A percentile compares a stretch with the other conserved stretches of the same genome.
These are phyloP conservation scores for Neoarthrinium moseri DNA, from an alignment of 2,329 filamentous ascomycete species.

Conservation along the genomic window DNA sequence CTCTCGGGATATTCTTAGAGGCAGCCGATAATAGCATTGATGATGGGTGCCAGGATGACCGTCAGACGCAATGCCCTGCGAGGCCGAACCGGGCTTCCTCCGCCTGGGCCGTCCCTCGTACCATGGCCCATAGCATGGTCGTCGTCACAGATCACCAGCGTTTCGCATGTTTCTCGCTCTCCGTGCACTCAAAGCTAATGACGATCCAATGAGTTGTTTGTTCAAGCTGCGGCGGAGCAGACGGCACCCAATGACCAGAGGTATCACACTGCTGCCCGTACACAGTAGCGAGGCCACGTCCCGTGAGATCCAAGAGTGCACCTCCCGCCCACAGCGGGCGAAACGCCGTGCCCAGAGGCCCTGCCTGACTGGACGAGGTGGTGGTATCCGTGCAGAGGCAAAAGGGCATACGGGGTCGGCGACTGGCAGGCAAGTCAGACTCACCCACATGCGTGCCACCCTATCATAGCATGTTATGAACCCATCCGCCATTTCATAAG, in stretches of 20 bases:
- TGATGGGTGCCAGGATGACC: conserved; percentile 1
- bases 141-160: background rate
- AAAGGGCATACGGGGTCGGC: conserved; percentile 4
- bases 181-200: background rate
- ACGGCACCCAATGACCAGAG: background rate
- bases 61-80: background rate
- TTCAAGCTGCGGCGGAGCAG: background rate
- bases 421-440: background rate
- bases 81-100: background rate
- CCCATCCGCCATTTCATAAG: conserved; percentile 4
- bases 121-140: background rate
- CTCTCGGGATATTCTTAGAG: background rate
- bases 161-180: conserved; percentile 4
- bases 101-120: no score
- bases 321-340: background rate
- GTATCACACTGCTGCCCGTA: background rate
- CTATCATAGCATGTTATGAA: conserved; percentile 8
- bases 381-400: conserved; percentile 9
- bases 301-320: background rate
- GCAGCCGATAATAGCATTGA: conserved; percentile 9
- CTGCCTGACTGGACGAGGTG: conserved; percentile 3
- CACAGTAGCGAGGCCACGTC: background rate
- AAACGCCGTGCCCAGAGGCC: conserved; percentile 1
- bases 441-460: background rate
- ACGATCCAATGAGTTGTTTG: conserved; percentile 2